Percentiles rank a stretch among this genome's conserved stretches.
phyloP scores from a whole-genome alignment of 495 filamentous ascomycete species.

The Poronia punctata region DNA sequence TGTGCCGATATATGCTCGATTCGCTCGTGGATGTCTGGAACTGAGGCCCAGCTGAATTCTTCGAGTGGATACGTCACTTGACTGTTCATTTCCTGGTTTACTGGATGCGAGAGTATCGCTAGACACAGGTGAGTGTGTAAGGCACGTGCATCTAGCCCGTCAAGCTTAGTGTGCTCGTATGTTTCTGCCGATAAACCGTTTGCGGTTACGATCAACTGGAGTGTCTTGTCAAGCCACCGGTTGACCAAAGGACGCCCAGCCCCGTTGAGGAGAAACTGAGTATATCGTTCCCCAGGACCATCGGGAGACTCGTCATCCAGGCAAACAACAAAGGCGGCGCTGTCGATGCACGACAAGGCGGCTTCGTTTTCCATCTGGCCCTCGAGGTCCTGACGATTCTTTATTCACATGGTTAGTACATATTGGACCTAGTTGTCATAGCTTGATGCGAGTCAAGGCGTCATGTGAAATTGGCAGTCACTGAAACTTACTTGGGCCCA shows the following conservation, averaged over 20 bases:
- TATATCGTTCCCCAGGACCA: not conserved
- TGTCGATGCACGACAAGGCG: not conserved
- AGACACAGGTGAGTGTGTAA: too few relatives aligned
- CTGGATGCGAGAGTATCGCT: too few relatives aligned
- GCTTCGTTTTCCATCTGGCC: not conserved
- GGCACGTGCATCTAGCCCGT: too few relatives aligned
- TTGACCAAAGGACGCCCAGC: constrained; percentile 16
- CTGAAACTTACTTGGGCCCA: not conserved
- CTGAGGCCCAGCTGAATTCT: too few relatives aligned
- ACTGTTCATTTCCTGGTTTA: too few relatives aligned
- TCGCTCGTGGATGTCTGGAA: not conserved
- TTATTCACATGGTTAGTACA: not conserved
- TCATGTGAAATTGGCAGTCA: too few relatives aligned
- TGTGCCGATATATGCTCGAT: not conserved
- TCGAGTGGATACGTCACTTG: too few relatives aligned
- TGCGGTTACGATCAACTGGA: constrained; percentile 26
- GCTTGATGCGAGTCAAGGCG: too few relatives aligned
- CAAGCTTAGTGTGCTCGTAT: constrained; percentile 28
- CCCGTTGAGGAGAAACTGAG: constrained; percentile 1
- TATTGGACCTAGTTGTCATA: too few relatives aligned
- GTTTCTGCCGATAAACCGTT: constrained; percentile 29
- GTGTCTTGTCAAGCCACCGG: constrained; percentile 34
- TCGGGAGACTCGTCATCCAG: not conserved
- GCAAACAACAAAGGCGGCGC: not conserved
- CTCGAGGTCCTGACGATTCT: not conserved